Evolutionary conservation across 202 grass and related monocot species (phyloP).

Genomic region (Carex arenaria): DNA sequence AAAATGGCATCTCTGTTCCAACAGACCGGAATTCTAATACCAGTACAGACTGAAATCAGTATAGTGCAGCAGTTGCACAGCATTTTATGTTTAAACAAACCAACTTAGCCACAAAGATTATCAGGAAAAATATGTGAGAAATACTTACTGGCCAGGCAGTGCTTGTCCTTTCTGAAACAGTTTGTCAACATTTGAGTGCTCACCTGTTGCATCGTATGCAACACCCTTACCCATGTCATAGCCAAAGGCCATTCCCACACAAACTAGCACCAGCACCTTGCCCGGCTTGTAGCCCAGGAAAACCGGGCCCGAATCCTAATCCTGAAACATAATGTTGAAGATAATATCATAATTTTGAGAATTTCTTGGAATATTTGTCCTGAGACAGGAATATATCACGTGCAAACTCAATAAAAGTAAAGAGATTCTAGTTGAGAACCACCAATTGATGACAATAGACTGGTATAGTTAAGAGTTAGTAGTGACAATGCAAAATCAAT

Average conservation of each 20-base stretch:
- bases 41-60: no score
- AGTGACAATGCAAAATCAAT: no score
- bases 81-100: neutral
- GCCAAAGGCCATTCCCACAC: conserved; percentile 83
- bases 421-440: no score
- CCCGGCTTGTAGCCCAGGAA: conserved; percentile 74
- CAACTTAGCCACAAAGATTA: neutral
- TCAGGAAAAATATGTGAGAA: conserved; percentile 9
- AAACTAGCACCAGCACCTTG: conserved; percentile 76
- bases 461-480: no score
- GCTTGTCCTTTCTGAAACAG: neutral
- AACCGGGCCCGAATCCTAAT: conserved; percentile 59
- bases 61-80: neutral
- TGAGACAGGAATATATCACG: neutral
- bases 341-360: neutral
- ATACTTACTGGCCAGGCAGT: conserved; percentile 13
- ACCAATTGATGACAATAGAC: no score
- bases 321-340: conserved; percentile 24
- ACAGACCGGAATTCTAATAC: no score
- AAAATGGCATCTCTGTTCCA: no score
- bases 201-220: conserved; percentile 44
- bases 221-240: conserved; percentile 76
- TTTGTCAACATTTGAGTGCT: conserved; percentile 70
- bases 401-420: no score
- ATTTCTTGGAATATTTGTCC: neutral